These are phyloP conservation scores for Arthroderma sp. DNA, from an alignment of 2,329 filamentous ascomycete species.

Conservation along the genomic window DNA sequence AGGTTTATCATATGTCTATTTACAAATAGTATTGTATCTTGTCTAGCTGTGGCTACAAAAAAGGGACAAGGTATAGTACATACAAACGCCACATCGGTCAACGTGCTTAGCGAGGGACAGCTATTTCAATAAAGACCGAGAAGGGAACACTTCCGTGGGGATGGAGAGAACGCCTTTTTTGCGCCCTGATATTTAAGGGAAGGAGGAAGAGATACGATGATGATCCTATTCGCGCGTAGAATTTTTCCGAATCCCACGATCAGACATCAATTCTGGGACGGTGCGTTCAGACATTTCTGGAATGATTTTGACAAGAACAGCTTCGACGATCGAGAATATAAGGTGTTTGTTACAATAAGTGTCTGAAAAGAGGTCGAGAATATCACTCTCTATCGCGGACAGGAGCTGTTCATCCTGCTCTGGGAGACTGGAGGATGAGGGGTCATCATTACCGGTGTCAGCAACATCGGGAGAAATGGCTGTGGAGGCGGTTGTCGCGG, in stretches of 20 bases:
- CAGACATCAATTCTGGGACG: slow-evolving; percentile 58
- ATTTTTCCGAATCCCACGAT: slow-evolving; percentile 39
- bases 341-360: slow-evolving; percentile 87
- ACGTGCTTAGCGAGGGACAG: no score
- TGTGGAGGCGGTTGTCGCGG: not conserved
- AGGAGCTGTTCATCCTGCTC: slow-evolving; percentile 40
- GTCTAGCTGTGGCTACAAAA: no score
- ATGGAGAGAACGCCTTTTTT: no score
- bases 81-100: no score
- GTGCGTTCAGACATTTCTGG: slow-evolving; percentile 69
- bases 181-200: no score
- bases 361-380: slow-evolving; percentile 66
- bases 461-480: not conserved
- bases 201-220: no score
- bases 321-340: slow-evolving; percentile 67
- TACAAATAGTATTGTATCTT: no score
- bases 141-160: no score
- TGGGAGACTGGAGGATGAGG: slow-evolving; percentile 12
- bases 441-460: slow-evolving; percentile 1
- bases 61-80: no score
- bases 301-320: slow-evolving; percentile 66
- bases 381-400: slow-evolving; percentile 45
- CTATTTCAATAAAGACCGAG: no score
- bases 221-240: no score
- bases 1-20: no score